Evolutionary conservation across 2,329 filamentous ascomycete genomes (phyloP), one percentile per base, ranked within the genome.

Genomic region (Phaeoacremonium minimum): DNA sequence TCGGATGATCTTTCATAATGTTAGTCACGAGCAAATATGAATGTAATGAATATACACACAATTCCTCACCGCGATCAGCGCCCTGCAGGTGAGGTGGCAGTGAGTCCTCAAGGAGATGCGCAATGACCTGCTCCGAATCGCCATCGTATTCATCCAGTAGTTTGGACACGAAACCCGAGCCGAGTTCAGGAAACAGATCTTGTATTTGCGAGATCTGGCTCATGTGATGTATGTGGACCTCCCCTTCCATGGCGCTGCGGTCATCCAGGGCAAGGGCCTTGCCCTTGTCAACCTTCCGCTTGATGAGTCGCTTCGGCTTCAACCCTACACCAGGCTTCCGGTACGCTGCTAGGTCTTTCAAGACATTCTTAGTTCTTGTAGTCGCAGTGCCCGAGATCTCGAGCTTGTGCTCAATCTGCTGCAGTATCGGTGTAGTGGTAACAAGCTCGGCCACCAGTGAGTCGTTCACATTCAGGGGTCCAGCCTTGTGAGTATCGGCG

Each of bases 161-260:
- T 49, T 77, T 84, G 14, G 86, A 73, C 13, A 97, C 69, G 53
- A 95, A 97, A 0, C 75, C 86, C 4, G 86, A 83, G 5, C 90
- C 89, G 8, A 97, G 68, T 44, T 95, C 80, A 0, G 91, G 88
- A 52, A 97, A 96, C 0, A 97, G 69, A 53, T 98, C 91, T 54
- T 95, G 89, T n/a, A 98, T 74, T 56, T 94, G 87, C 1, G 85
- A 85, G 35, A 97, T 80, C 33, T 91, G 77, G 49, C 85, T 90
- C 77, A 94, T 84, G 29, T 73, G 81, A 58, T 95, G 88, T 15
- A 91, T 66, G 51, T 93, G 87, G 20, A 90, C 66, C 30, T 75
- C 68, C 4, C 57, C 59, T 6, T 61, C 50, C 6, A 53, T 45
- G 6, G 71, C 64, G 7, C 59, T 55, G 4, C 58, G 53, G 30